phyloP scores from a whole-genome alignment of 2,329 filamentous ascomycete genomes.

The Diaporthe sp. region DNA sequence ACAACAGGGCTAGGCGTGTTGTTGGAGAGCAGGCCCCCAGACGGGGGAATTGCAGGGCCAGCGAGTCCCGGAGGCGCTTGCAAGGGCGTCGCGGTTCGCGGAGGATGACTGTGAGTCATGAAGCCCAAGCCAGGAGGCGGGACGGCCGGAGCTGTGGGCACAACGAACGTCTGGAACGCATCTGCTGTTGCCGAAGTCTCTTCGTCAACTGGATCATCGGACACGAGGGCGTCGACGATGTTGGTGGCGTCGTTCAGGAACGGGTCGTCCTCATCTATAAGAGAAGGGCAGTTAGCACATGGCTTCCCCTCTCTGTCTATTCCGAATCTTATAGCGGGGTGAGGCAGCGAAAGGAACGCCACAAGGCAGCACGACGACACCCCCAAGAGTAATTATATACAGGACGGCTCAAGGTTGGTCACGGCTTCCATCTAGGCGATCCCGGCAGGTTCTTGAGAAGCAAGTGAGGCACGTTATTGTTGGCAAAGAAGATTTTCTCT shows the following conservation, averaged over 20 bases:
- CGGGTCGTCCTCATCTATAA: slow-evolving; percentile 73
- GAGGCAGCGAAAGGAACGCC: slow-evolving; percentile 39
- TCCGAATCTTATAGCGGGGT: slow-evolving; percentile 41
- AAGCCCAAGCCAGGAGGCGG: slow-evolving; percentile 41
- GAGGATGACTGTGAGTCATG: slow-evolving; percentile 37
- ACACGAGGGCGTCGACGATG: slow-evolving; percentile 78
- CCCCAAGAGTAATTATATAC: slow-evolving; percentile 55
- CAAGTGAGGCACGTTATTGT: slow-evolving; percentile 35
- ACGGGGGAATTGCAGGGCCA: slow-evolving; percentile 33
- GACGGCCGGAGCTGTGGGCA: slow-evolving; percentile 17
- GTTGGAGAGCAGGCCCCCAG: slow-evolving; percentile 39
- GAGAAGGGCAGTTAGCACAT: slow-evolving; percentile 59
- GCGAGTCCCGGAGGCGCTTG: slow-evolving; percentile 40
- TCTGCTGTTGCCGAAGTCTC: neutral
- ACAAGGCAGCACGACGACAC: slow-evolving; percentile 42
- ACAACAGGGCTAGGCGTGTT: slow-evolving; percentile 47
- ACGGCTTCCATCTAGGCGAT: slow-evolving; percentile 40
- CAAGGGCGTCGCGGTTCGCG: slow-evolving; percentile 39
- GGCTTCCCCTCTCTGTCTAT: slow-evolving; percentile 17
- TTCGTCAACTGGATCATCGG: slow-evolving; percentile 62
- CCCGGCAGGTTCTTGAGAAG: slow-evolving; percentile 33
- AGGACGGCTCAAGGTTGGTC: slow-evolving; percentile 48
- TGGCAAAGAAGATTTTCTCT: slow-evolving; percentile 40
- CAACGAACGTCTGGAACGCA: slow-evolving; percentile 24
- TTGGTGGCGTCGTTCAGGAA: slow-evolving; percentile 72